These are phyloP conservation scores for Monosporascus sp. DNA, from an alignment of 2,329 filamentous ascomycete species.

Conservation along the genomic window DNA sequence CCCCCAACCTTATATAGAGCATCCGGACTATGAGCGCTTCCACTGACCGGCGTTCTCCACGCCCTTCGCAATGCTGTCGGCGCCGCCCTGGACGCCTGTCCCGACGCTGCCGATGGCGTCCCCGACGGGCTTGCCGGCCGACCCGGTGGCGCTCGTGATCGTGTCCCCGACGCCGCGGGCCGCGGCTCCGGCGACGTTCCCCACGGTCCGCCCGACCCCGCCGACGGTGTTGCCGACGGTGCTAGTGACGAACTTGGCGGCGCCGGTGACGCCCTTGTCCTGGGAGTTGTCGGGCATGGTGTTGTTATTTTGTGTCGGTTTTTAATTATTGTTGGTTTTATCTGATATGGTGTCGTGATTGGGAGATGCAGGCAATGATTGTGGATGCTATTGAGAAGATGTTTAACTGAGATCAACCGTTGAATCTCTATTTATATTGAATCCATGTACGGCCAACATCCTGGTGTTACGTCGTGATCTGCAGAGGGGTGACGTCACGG, in stretches of 20 bases:
- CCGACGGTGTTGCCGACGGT: conserved; percentile 25
- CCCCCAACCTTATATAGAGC: background rate
- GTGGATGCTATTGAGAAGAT: too few species aligned
- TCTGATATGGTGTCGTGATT: too few species aligned
- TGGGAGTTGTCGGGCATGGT: conserved; percentile 26
- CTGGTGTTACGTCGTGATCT: too few species aligned
- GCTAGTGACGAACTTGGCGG: conserved; percentile 31
- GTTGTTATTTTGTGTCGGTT: conserved; percentile 1
- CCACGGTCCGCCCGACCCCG: conserved; percentile 25
- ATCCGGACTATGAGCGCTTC: conserved; percentile 18
- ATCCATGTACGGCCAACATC: too few species aligned
- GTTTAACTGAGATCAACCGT: too few species aligned
- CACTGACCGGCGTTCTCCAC: conserved; percentile 44
- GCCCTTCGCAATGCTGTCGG: conserved; percentile 36
- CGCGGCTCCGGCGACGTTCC: conserved; percentile 33
- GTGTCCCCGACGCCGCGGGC: conserved; percentile 41
- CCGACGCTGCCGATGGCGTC: conserved; percentile 39
- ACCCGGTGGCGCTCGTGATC: conserved; percentile 39
- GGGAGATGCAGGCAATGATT: too few species aligned
- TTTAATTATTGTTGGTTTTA: background rate
- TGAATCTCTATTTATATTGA: too few species aligned
- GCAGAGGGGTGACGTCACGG: too few species aligned
- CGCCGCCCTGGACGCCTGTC: conserved; percentile 38
- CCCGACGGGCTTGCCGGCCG: conserved; percentile 40
- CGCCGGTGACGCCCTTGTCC: conserved; percentile 25